Evolutionary conservation across 2,329 filamentous ascomycete species (phyloP).

Genomic region (Penicillium sp.): DNA sequence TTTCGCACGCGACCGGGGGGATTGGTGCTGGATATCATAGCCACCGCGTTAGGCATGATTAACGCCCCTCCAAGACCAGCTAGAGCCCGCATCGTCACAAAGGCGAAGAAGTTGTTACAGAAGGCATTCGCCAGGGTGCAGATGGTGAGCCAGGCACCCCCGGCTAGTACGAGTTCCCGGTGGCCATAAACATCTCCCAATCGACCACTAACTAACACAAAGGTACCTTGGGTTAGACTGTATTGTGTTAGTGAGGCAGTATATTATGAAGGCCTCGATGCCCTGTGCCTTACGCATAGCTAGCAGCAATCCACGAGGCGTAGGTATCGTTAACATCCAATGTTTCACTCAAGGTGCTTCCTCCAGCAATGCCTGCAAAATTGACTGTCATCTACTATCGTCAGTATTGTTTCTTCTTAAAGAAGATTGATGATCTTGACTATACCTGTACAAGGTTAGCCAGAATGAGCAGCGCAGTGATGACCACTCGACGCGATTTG

Average conservation of each 20-base stretch:
- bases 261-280: neutral
- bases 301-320: constrained; percentile 27
- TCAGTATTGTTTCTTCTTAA: neutral
- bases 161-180: constrained; percentile 53
- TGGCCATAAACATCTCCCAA: constrained; percentile 59
- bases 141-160: constrained; percentile 54
- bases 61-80: constrained; percentile 52
- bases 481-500: constrained; percentile 13
- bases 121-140: constrained; percentile 55
- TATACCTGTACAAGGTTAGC: constrained; percentile 28
- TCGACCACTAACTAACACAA: constrained; percentile 56
- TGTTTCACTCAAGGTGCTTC: constrained; percentile 18
- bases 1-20: constrained; percentile 48
- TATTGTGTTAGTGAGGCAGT: neutral
- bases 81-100: constrained; percentile 46
- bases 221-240: constrained; percentile 54
- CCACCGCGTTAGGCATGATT: constrained; percentile 53
- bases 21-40: constrained; percentile 48
- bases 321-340: constrained; percentile 18
- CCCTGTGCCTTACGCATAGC: constrained; percentile 19
- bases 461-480: constrained; percentile 21
- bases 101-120: constrained; percentile 41
- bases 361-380: constrained; percentile 25
- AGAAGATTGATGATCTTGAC: too few relatives aligned
- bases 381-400: constrained; percentile 25